A percentile compares a stretch with the other conserved stretches of the same genome.
Conservation (phyloP, 805 yeast species). For the Metschnikowia peoriensis region DNA sequence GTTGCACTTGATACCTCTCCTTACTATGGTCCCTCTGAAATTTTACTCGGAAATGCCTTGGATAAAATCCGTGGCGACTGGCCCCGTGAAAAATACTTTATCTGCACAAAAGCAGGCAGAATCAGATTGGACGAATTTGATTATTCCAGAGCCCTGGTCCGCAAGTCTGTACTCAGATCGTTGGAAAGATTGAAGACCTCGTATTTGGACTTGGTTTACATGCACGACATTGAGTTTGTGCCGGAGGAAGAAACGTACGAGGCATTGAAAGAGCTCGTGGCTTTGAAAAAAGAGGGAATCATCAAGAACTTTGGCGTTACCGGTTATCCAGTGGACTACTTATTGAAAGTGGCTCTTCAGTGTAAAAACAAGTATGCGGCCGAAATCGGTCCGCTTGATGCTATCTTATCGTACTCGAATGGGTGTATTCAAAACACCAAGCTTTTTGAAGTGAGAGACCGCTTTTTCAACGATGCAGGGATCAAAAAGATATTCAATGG, state of each 20-base stretch:
- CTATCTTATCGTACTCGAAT: constrained; percentile 74
- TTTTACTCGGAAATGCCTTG: constrained; percentile 67
- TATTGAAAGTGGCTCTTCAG: constrained; percentile 50
- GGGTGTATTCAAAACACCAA: constrained; percentile 75
- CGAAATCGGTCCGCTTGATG: constrained; percentile 65
- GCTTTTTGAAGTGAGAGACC: constrained; percentile 46
- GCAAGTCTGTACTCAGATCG: constrained; percentile 64
- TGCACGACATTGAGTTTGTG: constrained; percentile 89
- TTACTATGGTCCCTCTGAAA: constrained; percentile 88
- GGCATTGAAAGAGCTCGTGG: constrained; percentile 61
- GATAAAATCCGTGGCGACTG: constrained; percentile 22
- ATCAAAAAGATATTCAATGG: constrained; percentile 69
- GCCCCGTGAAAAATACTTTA: constrained; percentile 61
- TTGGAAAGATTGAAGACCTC: constrained; percentile 60
- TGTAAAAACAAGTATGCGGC: constrained; percentile 28
- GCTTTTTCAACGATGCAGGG: constrained; percentile 52
- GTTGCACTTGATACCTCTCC: constrained; percentile 89
- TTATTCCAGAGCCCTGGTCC: constrained; percentile 60
- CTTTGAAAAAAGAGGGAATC: constrained; percentile 61
- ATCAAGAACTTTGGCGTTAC: constrained; percentile 71
- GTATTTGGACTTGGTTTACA: constrained; percentile 77
- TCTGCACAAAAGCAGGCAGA: constrained; percentile 88
- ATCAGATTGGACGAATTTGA: constrained; percentile 67
- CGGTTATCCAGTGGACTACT: constrained; percentile 79
- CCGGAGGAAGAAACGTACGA: constrained; percentile 49